Base-by-base conservation (phyloP, 2,329 filamentous ascomycete genomes). In the Ustilaginoidea virens region DNA sequence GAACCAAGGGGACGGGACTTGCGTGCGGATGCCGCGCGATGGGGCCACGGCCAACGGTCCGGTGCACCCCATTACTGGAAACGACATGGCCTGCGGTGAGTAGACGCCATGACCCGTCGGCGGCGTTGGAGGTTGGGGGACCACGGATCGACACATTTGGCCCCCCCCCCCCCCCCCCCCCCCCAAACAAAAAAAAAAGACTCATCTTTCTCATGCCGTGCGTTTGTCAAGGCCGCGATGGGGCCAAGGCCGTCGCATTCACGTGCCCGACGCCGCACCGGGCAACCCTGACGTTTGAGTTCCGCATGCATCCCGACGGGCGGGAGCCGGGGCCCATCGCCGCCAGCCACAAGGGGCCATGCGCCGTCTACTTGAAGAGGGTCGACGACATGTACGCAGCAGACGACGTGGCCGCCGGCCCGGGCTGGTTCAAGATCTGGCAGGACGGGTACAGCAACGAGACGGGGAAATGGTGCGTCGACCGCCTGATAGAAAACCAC, bases 401-500 rank as follows among this genome's bases (percentile, higher is more conserved):
- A 14, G 55, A 61, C 37, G 49, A 65, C 9, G 70, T 13, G 6
- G 29, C 70, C 28, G 55, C 62, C 15, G 77, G 78, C 4, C 54
- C 60, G 28, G 78, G 78, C 22, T 86, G 79, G 80, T 80, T 85
- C 63, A 83, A 83, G 61, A 68, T 85, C 45, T 81, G 66, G 60
- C 66, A 80, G 33, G 63, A 75, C 29, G 75, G 74, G 25, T 80
- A 78, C 51, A 61, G 79, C 40, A 46, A 53, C 5, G 39, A 46
- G 5, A 56, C 58, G 2, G 48, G 56, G 17, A 56, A 69, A 46
- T 85, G 78, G 76, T 82, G 79, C 51, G 76, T 73, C 3, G 69
- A 80, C 44, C 70, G 69, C 35, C 58, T 85, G 33, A 76, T 76
- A 33, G 60, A 54, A 30, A 71, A 72, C 50, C 60, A 72, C 14